Evolutionary conservation across 2,329 filamentous ascomycete species (phyloP), one percentile per base, ranked within the genome.

Genomic region (Cryphonectria naterciae): DNA sequence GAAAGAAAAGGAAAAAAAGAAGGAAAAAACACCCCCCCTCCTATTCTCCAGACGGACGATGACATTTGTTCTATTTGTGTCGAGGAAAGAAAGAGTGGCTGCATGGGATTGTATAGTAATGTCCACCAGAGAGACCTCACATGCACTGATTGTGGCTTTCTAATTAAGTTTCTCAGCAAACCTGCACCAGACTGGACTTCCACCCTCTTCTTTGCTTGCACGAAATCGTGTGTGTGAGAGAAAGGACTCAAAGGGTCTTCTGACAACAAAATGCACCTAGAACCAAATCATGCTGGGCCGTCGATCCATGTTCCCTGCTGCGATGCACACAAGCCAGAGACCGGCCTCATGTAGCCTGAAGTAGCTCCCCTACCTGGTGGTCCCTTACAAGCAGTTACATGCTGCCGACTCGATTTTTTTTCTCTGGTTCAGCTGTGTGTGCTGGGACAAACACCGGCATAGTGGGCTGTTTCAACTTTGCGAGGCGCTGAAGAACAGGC

Each of bases 261-360:
- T 68, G 65, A 49, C 43, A 70, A 28, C 17, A 22, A 64, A 63
- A 65, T 63, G 62, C 43, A 71, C 63, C 25, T 56, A 63, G 60
- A 37, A 37, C 69, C 69, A 61, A 41, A 72, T 70, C 58, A 68
- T 52, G 65, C 68, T 67, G 68, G 64, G 62, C 65, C 52, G 52
- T 43, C 32, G 46, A 71, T 61, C 69, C 71, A 61, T 64, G 66
- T 71, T 58, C 71, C 71, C 66, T 71, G 66, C 49, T 11, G 11
- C 8, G 43, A 56, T 32, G 43, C 41, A 54, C 17, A 49, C 19
- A 49, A 13, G 17, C 25, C 39, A 17, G 43, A 46, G 22, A 43
- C 15, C 46, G 39, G 56, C 41, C 37, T 28, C 68, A 65, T 58
- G 70, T 72, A 65, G 46, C 46, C 46, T 60, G 43, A 67, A 71